phyloP scores from a whole-genome alignment of 1,139 yeast species.

The Nakaseomyces uthaithaninus region DNA sequence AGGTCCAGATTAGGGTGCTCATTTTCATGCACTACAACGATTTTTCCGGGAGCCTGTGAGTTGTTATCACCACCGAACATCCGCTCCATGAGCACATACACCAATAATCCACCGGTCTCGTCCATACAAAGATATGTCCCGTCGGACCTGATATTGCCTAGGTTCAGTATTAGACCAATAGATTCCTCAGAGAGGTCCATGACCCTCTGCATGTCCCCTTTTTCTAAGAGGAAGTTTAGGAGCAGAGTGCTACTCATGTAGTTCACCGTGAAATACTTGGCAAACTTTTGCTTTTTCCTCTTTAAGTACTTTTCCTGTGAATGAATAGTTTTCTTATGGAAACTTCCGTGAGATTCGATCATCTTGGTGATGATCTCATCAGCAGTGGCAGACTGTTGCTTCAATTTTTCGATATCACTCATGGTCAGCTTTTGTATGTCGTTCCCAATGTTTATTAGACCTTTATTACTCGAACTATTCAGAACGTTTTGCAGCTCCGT shows the following conservation, averaged over 20 bases:
- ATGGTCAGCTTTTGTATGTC: conserved; percentile 64
- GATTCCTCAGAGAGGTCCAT: conserved; percentile 79
- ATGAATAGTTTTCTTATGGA: conserved; percentile 78
- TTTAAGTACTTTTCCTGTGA: conserved; percentile 88
- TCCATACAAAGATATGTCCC: conserved; percentile 83
- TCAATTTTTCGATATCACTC: conserved; percentile 74
- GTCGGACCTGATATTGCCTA: conserved; percentile 80
- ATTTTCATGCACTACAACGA: conserved; percentile 77
- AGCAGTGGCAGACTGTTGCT: conserved; percentile 63
- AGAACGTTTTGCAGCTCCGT: conserved; percentile 32
- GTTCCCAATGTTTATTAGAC: conserved; percentile 65
- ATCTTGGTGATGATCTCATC: conserved; percentile 74
- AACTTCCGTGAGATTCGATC: conserved; percentile 75
- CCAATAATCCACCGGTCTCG: conserved; percentile 81
- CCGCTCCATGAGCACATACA: conserved; percentile 80
- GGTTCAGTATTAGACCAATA: conserved; percentile 62
- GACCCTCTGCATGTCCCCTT: conserved; percentile 63
- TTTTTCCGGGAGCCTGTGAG: conserved; percentile 41
- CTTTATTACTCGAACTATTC: conserved; percentile 56
- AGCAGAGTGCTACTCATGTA: conserved; percentile 71
- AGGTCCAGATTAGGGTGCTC: conserved; percentile 82
- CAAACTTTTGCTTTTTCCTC: conserved; percentile 85
- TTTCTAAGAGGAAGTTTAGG: conserved; percentile 63
- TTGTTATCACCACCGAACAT: conserved; percentile 53
- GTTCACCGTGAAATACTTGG: conserved; percentile 76